Base-by-base conservation (phyloP, 2,329 filamentous ascomycete genomes). In the Fusarium sp. region DNA sequence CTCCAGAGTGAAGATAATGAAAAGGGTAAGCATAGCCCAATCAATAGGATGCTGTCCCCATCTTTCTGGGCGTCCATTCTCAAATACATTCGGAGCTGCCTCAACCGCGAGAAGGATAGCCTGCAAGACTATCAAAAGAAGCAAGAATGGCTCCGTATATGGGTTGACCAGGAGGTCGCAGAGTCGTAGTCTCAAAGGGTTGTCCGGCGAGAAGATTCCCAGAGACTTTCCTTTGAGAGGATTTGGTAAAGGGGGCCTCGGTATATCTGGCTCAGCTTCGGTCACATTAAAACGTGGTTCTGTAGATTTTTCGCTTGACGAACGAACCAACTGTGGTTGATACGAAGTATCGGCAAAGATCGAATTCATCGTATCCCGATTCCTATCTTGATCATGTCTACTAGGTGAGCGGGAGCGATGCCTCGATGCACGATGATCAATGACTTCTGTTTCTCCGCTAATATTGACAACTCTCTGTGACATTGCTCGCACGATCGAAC, bases 401-500 rank as follows among this genome's bases (percentile, higher is more conserved):
- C 87, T 85, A 33, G 88, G 84, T 75, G 84, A 91, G 74, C 80
- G 89, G 80, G 83, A 92, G 80, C 84, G 91, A 84, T 85, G 84
- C 52, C 89, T 86, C 45, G 89, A 87, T 29, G 91, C 86, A 57
- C 89, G 90, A 70, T 92, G 90, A 79, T 97, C 94, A 21, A 95
- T 86, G 25, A 93, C 84, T 76, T 98, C 94, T 9, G 92, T 92
- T 78, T 98, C 96, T 79, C 97, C 97, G 82, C 94, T 97, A 76
- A 99, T 89, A 79, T 98, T 98, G 78, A 99, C 96, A 62, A 99
- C 95, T 84, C 96, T 94, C 83, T 98, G 95, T 37, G 97, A 98
- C 90, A 99, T 97, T 69, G 90, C 90, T 73, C 92, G 89, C 82
- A 95, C 89, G 76, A 94, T 93, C 14, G 92, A 93, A 48, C 92